Evolutionary conservation across 305 asterid genomes (phyloP).

Genomic region (Rubia peregrina): DNA sequence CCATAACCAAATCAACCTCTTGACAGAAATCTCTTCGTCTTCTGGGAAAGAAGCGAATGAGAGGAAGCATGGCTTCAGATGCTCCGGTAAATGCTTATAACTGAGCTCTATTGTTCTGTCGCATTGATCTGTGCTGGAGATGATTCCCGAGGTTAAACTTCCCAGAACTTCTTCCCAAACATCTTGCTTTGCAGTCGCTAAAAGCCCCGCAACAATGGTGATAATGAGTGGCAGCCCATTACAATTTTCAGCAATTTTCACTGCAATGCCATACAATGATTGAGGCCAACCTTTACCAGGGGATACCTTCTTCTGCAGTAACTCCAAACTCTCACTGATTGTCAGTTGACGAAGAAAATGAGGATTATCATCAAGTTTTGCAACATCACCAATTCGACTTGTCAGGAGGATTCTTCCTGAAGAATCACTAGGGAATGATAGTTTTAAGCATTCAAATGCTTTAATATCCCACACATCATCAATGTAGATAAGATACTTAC

Average conservation of each 20-base stretch:
- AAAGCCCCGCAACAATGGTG: not conserved
- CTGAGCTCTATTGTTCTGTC: not conserved
- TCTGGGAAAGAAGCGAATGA: not conserved
- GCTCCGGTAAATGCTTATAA: not conserved
- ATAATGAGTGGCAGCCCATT: not conserved
- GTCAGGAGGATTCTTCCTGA: not conserved
- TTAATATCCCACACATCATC: not conserved
- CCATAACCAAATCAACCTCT: not conserved
- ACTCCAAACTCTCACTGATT: not conserved
- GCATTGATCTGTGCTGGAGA: not conserved
- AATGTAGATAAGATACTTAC: not conserved
- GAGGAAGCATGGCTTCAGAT: not conserved
- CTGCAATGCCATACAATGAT: not conserved
- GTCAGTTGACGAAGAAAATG: not conserved
- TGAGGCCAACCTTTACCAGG: not conserved
- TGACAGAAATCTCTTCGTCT: not conserved
- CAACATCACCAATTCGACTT: not conserved
- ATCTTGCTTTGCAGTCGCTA: not conserved
- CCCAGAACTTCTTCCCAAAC: not conserved
- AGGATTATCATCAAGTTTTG: not conserved
- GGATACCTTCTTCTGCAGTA: not conserved
- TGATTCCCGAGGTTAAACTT: not conserved
- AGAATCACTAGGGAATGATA: not conserved
- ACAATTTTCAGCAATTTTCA: not conserved
- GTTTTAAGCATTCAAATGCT: not conserved